phyloP scores from a whole-genome alignment of 768 basidiomycete species.

The Tulasnella sp. region DNA sequence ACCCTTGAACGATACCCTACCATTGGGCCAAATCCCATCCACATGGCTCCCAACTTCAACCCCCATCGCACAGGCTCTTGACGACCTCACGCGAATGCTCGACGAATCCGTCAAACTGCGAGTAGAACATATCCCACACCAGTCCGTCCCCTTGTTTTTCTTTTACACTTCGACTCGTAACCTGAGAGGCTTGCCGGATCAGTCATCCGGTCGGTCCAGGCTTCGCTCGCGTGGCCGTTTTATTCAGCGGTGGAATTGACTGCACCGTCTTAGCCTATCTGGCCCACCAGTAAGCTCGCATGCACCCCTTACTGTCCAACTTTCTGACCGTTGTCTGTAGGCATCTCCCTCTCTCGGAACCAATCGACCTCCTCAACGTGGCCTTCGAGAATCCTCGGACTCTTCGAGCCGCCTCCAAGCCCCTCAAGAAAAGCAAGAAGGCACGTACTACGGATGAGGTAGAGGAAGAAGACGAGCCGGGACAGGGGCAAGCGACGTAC shows the following conservation, averaged over 20 bases:
- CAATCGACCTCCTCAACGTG: slow-evolving; percentile 86
- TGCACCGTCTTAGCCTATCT: slow-evolving; percentile 74
- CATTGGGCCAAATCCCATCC: not conserved
- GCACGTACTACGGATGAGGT: not conserved
- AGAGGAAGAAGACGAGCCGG: not conserved
- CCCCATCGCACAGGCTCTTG: not conserved
- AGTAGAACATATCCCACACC: slow-evolving; percentile 55
- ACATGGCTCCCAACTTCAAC: not conserved
- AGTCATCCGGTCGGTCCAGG: slow-evolving; percentile 17
- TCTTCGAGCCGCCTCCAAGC: slow-evolving; percentile 40
- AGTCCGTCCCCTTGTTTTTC: slow-evolving; percentile 25
- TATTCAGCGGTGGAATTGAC: slow-evolving; percentile 96
- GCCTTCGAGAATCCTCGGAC: slow-evolving; percentile 94
- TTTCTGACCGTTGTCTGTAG: slow-evolving; percentile 28
- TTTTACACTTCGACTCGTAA: slow-evolving; percentile 9
- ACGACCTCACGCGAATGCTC: not conserved
- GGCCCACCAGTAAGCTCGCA: slow-evolving; percentile 48
- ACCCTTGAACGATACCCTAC: not conserved
- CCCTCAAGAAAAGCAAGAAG: slow-evolving; percentile 23
- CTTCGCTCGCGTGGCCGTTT: slow-evolving; percentile 57
- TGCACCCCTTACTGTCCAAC: not conserved
- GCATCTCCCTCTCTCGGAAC: slow-evolving; percentile 60
- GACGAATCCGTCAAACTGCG: slow-evolving; percentile 39
- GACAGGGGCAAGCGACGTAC: slow-evolving; percentile 33
- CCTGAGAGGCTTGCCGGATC: not conserved